A percentile compares a stretch with the other conserved stretches of the same genome.
Evolutionary conservation across 2,329 filamentous ascomycete genomes (phyloP).

Genomic region (Pseudocercospora fuligena): DNA sequence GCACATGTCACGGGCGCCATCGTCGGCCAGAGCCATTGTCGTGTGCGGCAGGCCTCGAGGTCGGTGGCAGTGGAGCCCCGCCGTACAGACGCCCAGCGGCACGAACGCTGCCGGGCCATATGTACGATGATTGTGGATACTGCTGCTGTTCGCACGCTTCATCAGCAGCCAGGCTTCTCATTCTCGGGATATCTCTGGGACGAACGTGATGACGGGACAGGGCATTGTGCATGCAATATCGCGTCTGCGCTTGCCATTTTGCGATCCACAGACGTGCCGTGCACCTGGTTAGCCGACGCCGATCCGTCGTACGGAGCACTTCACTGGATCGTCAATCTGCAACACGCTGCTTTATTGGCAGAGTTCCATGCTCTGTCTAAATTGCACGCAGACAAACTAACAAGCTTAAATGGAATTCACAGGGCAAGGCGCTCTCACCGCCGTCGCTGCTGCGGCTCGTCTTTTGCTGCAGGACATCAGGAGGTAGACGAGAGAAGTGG

Average conservation of each 20-base stretch:
- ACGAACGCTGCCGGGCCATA: not conserved
- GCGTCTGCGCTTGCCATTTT: not conserved
- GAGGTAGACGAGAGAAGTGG: not conserved
- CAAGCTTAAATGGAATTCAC: conserved; percentile 13
- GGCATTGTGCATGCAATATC: conserved; percentile 7
- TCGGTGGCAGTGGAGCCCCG: not conserved
- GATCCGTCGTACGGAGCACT: not conserved
- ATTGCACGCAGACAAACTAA: conserved; percentile 15
- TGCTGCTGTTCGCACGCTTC: not conserved
- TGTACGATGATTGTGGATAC: not conserved
- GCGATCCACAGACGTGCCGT: conserved; percentile 1
- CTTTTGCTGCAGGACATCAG: not conserved
- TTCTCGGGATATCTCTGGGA: not conserved
- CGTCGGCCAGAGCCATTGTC: not conserved
- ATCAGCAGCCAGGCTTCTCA: not conserved
- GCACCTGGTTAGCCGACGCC: conserved; percentile 8
- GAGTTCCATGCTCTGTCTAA: conserved; percentile 5
- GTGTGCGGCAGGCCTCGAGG: conserved; percentile 7
- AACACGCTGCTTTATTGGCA: conserved; percentile 19
- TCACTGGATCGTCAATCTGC: conserved; percentile 22
- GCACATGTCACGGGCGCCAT: conserved; percentile 8
- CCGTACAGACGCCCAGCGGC: not conserved
- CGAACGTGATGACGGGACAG: not conserved
- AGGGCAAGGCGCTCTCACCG: not conserved
- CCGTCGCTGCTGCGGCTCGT: not conserved